Evolutionary conservation across 2,329 filamentous ascomycete genomes (phyloP).

Genomic region (Alternaria postmessia): DNA sequence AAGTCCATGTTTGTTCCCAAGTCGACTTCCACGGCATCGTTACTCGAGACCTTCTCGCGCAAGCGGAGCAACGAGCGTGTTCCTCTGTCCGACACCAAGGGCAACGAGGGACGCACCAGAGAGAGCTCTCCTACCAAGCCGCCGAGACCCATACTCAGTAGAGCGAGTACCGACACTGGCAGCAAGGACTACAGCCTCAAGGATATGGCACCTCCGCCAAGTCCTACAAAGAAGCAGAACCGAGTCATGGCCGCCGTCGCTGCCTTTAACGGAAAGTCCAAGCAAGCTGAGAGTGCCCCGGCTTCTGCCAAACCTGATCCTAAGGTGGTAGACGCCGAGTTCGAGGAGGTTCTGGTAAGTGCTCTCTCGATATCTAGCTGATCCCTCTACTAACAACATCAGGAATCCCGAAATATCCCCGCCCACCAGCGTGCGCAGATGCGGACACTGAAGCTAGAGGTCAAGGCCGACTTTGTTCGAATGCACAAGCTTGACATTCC

Average conservation of each 20-base stretch:
- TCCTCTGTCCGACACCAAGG: slow-evolving; percentile 45
- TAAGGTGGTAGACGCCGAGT: slow-evolving; percentile 67
- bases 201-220: slow-evolving; percentile 24
- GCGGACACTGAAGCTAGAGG: slow-evolving; percentile 83
- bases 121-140: slow-evolving; percentile 34
- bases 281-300: slow-evolving; percentile 45
- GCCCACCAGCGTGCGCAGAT: slow-evolving; percentile 95
- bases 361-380: slow-evolving; percentile 35
- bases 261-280: slow-evolving; percentile 64
- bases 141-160: slow-evolving; percentile 31
- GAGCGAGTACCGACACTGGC: slow-evolving; percentile 41
- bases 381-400: slow-evolving; percentile 50
- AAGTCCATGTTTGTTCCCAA: slow-evolving; percentile 60
- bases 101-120: slow-evolving; percentile 39
- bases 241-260: slow-evolving; percentile 72
- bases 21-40: slow-evolving; percentile 51
- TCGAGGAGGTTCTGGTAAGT: slow-evolving; percentile 67
- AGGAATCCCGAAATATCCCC: slow-evolving; percentile 91
- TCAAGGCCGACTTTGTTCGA: slow-evolving; percentile 95
- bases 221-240: slow-evolving; percentile 54
- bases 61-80: slow-evolving; percentile 48
- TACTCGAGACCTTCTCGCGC: slow-evolving; percentile 51
- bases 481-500: slow-evolving; percentile 76
- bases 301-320: slow-evolving; percentile 54
- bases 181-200: slow-evolving; percentile 28